These are phyloP conservation scores for Botrytis hyacinthi DNA, from an alignment of 2,329 filamentous ascomycete genomes.

Conservation along the genomic window DNA sequence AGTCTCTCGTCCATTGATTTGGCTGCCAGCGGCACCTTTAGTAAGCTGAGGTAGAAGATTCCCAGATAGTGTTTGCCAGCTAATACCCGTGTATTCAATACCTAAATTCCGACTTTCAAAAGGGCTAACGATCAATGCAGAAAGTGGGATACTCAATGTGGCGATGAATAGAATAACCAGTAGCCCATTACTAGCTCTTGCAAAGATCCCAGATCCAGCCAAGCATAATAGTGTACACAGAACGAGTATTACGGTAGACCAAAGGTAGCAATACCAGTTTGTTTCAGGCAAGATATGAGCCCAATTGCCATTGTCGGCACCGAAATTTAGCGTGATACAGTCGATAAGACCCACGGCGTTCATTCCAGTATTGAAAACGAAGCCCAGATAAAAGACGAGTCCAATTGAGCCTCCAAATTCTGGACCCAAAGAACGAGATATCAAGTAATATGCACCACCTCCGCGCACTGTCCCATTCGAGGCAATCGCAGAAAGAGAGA, in stretches of 20 bases:
- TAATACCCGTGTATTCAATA: slow-evolving; percentile 77
- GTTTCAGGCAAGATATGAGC: slow-evolving; percentile 62
- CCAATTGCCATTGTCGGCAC: slow-evolving; percentile 54
- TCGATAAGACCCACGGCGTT: slow-evolving; percentile 85
- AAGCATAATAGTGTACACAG: slow-evolving; percentile 74
- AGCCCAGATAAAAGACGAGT: slow-evolving; percentile 86
- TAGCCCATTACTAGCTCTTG: slow-evolving; percentile 75
- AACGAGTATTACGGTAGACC: slow-evolving; percentile 68
- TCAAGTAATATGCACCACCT: slow-evolving; percentile 84
- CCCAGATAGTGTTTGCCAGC: slow-evolving; percentile 63
- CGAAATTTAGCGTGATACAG: slow-evolving; percentile 75
- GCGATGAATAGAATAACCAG: slow-evolving; percentile 68
- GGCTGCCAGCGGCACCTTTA: slow-evolving; percentile 59
- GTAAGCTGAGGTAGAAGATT: slow-evolving; percentile 71
- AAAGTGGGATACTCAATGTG: slow-evolving; percentile 78
- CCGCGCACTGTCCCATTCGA: slow-evolving; percentile 87
- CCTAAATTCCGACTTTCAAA: slow-evolving; percentile 62
- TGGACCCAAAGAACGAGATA: slow-evolving; percentile 79
- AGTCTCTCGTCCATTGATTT: slow-evolving; percentile 61
- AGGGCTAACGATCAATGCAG: slow-evolving; percentile 65
- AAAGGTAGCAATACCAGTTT: slow-evolving; percentile 75
- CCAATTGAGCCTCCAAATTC: slow-evolving; percentile 90
- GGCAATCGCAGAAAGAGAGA: slow-evolving; percentile 84
- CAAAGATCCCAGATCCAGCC: slow-evolving; percentile 76
- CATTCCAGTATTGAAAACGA: slow-evolving; percentile 80